Conservation (phyloP, 2,329 filamentous ascomycete species). For the Pseudocercospora macadamiae region DNA sequence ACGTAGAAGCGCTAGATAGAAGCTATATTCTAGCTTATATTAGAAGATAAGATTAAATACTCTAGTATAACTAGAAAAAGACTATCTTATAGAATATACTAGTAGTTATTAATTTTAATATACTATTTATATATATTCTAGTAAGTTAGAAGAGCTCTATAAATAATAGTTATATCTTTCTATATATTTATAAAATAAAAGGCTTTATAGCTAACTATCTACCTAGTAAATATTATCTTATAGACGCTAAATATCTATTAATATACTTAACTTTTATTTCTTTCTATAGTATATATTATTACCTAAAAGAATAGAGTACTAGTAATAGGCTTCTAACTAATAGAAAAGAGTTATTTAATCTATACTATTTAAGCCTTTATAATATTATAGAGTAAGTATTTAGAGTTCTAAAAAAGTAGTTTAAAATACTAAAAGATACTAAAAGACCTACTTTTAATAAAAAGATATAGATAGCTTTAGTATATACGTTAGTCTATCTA, state of each 20-base stretch:
- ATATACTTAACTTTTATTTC: neutral
- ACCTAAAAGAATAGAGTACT: neutral
- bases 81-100: slow-evolving; percentile 2
- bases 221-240: neutral
- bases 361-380: neutral
- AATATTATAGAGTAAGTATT: neutral
- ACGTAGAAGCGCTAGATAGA: neutral
- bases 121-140: slow-evolving; percentile 7
- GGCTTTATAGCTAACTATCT: slow-evolving; percentile 1
- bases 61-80: slow-evolving; percentile 4
- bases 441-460: neutral
- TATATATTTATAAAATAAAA: neutral
- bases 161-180: neutral
- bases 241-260: no score
- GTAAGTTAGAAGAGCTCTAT: slow-evolving; percentile 10
- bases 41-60: neutral
- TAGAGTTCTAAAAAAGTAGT: neutral
- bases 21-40: neutral
- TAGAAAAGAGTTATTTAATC: neutral
- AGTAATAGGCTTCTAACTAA: neutral
- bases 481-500: neutral
- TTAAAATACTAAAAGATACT: neutral
- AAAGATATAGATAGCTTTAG: neutral
- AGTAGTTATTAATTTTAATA: slow-evolving; percentile 9
- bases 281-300: neutral